These are phyloP conservation scores for Alternaria atra DNA, from an alignment of 2,329 filamentous ascomycete species.

Conservation along the genomic window DNA sequence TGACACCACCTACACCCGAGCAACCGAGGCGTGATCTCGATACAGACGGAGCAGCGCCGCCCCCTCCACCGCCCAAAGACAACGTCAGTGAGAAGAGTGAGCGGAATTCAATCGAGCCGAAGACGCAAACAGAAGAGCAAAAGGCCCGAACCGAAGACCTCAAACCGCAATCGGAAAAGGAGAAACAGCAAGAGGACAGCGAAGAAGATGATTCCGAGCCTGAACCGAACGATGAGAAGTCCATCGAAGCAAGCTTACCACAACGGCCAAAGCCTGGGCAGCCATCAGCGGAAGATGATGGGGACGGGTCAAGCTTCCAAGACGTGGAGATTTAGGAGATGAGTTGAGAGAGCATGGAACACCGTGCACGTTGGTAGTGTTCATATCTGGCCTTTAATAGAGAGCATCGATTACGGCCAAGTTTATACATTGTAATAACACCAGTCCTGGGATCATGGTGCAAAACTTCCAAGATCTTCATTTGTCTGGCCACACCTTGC, in stretches of 20 bases:
- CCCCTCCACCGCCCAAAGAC: constrained; percentile 49
- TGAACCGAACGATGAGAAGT: constrained; percentile 33
- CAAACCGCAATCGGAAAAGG: constrained; percentile 41
- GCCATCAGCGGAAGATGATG: constrained; percentile 41
- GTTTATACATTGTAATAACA: constrained; percentile 15
- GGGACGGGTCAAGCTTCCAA: constrained; percentile 46
- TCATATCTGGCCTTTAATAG: neutral
- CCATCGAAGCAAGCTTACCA: constrained; percentile 40
- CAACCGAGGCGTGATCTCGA: constrained; percentile 37
- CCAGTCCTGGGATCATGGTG: neutral
- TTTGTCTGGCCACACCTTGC: neutral
- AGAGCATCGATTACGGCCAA: neutral
- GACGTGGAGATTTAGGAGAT: constrained; percentile 38
- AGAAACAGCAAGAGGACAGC: constrained; percentile 33
- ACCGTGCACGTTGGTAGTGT: neutral
- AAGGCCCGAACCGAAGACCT: constrained; percentile 48
- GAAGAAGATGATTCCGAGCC: constrained; percentile 37
- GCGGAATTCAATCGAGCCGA: constrained; percentile 41
- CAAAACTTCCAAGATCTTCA: neutral
- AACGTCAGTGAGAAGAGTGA: constrained; percentile 33
- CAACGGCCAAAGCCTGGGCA: constrained; percentile 37
- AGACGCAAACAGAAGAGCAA: constrained; percentile 43
- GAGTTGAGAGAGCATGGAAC: neutral
- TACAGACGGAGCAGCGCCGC: constrained; percentile 36
- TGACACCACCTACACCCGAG: constrained; percentile 63